These are phyloP conservation scores for Backusella australiensis DNA, from an alignment of 192 early-diverging fungal species.

Conservation along the genomic window DNA sequence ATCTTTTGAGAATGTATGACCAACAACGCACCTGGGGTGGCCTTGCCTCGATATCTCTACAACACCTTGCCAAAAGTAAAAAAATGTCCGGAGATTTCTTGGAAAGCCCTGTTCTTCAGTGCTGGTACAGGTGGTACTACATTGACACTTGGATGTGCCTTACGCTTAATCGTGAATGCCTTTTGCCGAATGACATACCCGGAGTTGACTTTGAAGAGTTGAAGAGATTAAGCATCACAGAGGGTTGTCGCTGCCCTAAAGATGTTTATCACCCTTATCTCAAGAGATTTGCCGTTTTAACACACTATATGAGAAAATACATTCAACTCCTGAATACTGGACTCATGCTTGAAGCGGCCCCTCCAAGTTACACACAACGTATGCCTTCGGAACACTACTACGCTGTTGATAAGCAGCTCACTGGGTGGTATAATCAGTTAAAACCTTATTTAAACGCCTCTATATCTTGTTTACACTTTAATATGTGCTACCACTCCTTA, in stretches of 20 bases:
- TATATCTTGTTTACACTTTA: constrained; percentile 19
- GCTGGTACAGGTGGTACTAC: constrained; percentile 36
- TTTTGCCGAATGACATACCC: constrained; percentile 12
- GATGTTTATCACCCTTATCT: background rate
- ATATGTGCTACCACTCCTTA: constrained; percentile 33
- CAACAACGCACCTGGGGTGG: constrained; percentile 35
- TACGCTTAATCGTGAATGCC: constrained; percentile 18
- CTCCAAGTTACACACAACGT: background rate
- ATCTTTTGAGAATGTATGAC: constrained; percentile 30
- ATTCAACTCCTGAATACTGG: constrained; percentile 13
- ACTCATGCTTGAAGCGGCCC: background rate
- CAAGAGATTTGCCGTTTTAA: constrained; percentile 11
- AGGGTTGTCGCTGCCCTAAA: background rate
- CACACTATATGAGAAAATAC: constrained; percentile 25
- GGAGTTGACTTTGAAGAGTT: background rate
- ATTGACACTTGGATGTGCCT: constrained; percentile 33
- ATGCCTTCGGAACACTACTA: constrained; percentile 15
- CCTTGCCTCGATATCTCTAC: constrained; percentile 26
- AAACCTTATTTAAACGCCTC: background rate
- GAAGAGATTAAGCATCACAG: background rate
- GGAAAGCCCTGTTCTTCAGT: background rate
- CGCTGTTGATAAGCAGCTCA: background rate
- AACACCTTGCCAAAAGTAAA: constrained; percentile 2
- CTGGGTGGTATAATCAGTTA: constrained; percentile 9
- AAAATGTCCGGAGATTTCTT: background rate